Percentiles rank a stretch among this genome's conserved stretches.
phyloP scores from a whole-genome alignment of 306 rosid species.

The Albizia julibrissin region DNA sequence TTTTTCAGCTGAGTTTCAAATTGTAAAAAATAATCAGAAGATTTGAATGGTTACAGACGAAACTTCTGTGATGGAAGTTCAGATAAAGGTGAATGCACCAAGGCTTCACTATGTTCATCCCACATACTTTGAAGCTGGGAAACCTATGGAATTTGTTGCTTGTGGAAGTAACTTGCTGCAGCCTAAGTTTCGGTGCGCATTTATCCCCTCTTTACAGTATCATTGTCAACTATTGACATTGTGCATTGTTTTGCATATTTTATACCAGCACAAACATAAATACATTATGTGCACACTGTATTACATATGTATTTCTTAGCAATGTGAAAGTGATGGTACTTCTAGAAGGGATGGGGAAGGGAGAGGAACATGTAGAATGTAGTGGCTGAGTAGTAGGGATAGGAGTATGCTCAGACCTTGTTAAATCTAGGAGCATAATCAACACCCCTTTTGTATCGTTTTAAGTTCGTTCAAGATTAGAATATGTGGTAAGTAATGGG shows the following conservation, averaged over 20 bases:
- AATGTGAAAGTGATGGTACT: conserved; percentile 7
- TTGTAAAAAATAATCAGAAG: conserved; percentile 28
- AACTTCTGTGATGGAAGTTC: conserved; percentile 55
- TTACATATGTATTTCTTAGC: background rate
- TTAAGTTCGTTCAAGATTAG: background rate
- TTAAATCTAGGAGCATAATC: background rate
- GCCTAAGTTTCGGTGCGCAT: conserved; percentile 78
- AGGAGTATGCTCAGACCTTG: conserved; percentile 22
- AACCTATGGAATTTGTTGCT: conserved; percentile 90
- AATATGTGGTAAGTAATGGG: background rate
- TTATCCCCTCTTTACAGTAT: conserved; percentile 25
- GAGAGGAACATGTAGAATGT: conserved; percentile 6
- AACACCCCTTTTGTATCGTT: background rate
- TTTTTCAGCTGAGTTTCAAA: conserved; percentile 1
- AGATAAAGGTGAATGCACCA: conserved; percentile 65
- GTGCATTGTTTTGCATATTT: background rate
- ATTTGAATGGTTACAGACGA: conserved; percentile 57
- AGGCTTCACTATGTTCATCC: conserved; percentile 93
- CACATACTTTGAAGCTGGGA: conserved; percentile 90
- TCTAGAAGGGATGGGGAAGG: conserved; percentile 18
- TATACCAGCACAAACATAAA: conserved; percentile 1
- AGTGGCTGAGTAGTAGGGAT: conserved; percentile 6
- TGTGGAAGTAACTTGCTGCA: conserved; percentile 91
- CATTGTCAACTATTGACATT: conserved; percentile 1
- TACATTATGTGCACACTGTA: conserved; percentile 9